Conservation (phyloP, 2,329 filamentous ascomycete species). For the Pyrenochaeta sp. region DNA sequence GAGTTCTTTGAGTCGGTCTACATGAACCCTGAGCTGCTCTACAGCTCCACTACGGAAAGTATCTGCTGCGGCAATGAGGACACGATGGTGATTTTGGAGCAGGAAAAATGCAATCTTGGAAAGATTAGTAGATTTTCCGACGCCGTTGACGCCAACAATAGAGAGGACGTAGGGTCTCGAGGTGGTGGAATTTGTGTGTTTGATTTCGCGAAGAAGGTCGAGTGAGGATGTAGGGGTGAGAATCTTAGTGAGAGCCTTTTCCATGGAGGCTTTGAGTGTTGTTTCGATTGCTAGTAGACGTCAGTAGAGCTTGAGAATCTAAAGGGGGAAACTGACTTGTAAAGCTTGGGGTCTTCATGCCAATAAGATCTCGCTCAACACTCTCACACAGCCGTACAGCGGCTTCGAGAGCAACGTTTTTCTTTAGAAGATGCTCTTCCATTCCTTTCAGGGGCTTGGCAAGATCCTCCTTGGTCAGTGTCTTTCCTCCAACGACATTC, state of each 20-base stretch:
- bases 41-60: slow-evolving; percentile 97
- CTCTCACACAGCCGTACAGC: slow-evolving; percentile 89
- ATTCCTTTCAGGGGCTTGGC: slow-evolving; percentile 93
- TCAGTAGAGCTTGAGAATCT: slow-evolving; percentile 18
- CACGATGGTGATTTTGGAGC: slow-evolving; percentile 94
- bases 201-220: slow-evolving; percentile 92
- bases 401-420: slow-evolving; percentile 96
- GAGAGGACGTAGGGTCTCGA: slow-evolving; percentile 93
- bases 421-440: slow-evolving; percentile 92
- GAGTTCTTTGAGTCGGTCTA: slow-evolving; percentile 90
- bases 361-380: slow-evolving; percentile 87
- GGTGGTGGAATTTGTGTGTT: slow-evolving; percentile 69
- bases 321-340: slow-evolving; percentile 63
- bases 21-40: slow-evolving; percentile 94
- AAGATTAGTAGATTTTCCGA: slow-evolving; percentile 96
- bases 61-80: slow-evolving; percentile 92
- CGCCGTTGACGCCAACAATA: slow-evolving; percentile 97
- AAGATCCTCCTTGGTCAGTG: slow-evolving; percentile 84
- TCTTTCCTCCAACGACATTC: slow-evolving; percentile 94
- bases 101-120: slow-evolving; percentile 99
- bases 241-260: slow-evolving; percentile 91
- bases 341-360: slow-evolving; percentile 90
- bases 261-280: slow-evolving; percentile 85
- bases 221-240: slow-evolving; percentile 94
- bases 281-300: slow-evolving; percentile 69